Evolutionary conservation across 208 protist species (phyloP).

Genomic region (Acanthamoeba healyi): DNA sequence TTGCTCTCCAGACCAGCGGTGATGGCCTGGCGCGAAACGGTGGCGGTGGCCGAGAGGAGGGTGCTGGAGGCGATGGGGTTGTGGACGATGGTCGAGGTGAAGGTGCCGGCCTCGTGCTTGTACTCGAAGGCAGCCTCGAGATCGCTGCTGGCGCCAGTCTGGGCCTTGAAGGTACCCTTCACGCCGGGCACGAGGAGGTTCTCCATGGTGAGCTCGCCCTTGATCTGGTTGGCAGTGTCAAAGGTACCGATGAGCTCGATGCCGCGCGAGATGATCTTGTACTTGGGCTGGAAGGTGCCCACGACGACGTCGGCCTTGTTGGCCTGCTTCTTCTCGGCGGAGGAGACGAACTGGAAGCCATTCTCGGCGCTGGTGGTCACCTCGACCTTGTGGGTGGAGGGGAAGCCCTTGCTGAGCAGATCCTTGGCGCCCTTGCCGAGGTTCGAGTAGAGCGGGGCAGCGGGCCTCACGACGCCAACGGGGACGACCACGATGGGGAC

Average conservation of each 20-base stretch:
- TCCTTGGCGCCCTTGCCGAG: conserved; percentile 61
- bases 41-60: background rate
- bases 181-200: background rate
- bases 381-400: conserved; percentile 60
- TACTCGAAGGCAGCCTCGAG: background rate
- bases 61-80: background rate
- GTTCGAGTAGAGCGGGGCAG: conserved; percentile 7
- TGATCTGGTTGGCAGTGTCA: conserved; percentile 7
- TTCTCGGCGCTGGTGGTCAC: conserved; percentile 57
- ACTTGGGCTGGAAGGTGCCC: conserved; percentile 56
- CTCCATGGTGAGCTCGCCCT: background rate
- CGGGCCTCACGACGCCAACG: conserved; percentile 1
- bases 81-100: background rate
- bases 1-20: background rate
- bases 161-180: conserved; percentile 24
- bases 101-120: background rate
- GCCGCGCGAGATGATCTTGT: background rate
- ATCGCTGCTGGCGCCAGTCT: background rate
- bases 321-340: conserved; percentile 54
- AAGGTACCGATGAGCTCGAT: background rate
- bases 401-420: conserved; percentile 67
- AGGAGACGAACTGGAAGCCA: background rate
- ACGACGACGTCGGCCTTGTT: conserved; percentile 46
- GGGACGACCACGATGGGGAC: conserved; percentile 5
- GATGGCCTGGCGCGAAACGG: background rate